Evolutionary conservation across 1,284 basidiomycete genomes (phyloP), one percentile per base, ranked within the genome.

Genomic region (Ceraceosorus bombacis): DNA sequence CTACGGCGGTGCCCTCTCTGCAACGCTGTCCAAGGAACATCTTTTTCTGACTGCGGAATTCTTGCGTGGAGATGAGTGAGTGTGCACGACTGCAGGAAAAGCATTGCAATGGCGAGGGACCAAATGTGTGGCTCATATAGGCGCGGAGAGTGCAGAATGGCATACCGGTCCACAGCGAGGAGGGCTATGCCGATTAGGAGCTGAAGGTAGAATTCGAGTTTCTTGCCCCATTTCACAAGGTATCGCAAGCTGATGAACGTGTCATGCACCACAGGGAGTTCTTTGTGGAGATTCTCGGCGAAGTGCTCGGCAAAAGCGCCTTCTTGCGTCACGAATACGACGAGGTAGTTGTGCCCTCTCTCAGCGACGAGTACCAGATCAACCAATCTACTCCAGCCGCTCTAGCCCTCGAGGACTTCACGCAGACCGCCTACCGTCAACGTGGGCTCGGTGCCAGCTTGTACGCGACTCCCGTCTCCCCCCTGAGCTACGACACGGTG

Each of bases 31-130:
- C 49, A 83, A 93, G 72, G 94, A 98, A 82, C 87, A 96, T 80
- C 83, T 98, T 53, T 85, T 90, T 66, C 81, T 93, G 72, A 94
- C 89, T 53, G 91, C 94, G 65, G 92, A 97, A 78, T 98, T 97
- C 81, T 81, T 97, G 71, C 86, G 87, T 65, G 93, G 90, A 56
- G 91, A 98, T 79, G 94, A 97, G 93, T 96, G 80, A 82, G 90
- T 88, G 15, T 27, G 27, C 27, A 27, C 27, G 27, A 27, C 27
- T 27, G 27, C 27, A 27, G 27, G 27, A 27, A 2, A 3, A 27
- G 27, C 27, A 27, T 27, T 27, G 27, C 27, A 27, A 3, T 1
- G 27, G 27, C 27, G 27, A 27, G 3, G 27, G 27, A 27, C 27
- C 27, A 27, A 3, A 27, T 27, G 27, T 27, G 27, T 27, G 27